Percentiles rank a stretch among this genome's conserved stretches.
These are phyloP conservation scores for Suhomyces sp. DNA, from an alignment of 805 yeast species.

Conservation along the genomic window DNA sequence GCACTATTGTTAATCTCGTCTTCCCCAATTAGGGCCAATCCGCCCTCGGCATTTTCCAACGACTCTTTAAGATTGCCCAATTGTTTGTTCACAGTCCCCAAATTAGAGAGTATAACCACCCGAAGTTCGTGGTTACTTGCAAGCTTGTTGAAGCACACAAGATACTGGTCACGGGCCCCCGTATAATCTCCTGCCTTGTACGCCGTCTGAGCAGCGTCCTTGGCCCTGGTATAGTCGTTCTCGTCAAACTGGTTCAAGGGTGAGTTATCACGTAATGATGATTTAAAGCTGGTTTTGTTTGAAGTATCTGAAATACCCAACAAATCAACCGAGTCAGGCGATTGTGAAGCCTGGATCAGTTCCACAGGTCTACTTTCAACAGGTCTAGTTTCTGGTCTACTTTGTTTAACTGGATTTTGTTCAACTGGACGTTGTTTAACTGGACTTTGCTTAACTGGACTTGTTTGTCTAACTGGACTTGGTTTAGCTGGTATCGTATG, in stretches of 20 bases:
- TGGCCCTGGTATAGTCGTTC: slow-evolving; percentile 45
- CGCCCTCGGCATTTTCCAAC: slow-evolving; percentile 37
- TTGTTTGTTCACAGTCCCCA: slow-evolving; percentile 41
- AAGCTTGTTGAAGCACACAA: slow-evolving; percentile 45
- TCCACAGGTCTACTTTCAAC: too few relatives aligned
- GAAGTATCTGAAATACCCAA: slow-evolving; percentile 21
- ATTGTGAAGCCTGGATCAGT: too few relatives aligned
- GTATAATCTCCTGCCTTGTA: slow-evolving; percentile 84
- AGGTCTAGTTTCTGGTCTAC: too few relatives aligned
- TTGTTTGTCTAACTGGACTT: neutral
- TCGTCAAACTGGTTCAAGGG: slow-evolving; percentile 39
- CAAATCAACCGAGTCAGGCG: slow-evolving; percentile 20
- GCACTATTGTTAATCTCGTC: slow-evolving; percentile 23
- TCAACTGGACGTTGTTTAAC: neutral
- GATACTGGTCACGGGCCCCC: slow-evolving; percentile 59
- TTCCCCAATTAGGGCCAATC: slow-evolving; percentile 34
- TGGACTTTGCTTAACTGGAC: too few relatives aligned
- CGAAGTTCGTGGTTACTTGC: slow-evolving; percentile 65
- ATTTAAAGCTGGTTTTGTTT: slow-evolving; percentile 2
- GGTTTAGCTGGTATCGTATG: too few relatives aligned
- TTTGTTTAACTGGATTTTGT: too few relatives aligned
- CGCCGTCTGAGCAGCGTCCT: slow-evolving; percentile 55
- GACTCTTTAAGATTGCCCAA: slow-evolving; percentile 13
- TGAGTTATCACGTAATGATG: slow-evolving; percentile 10
- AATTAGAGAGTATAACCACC: slow-evolving; percentile 70